Percentiles rank a stretch among this genome's conserved stretches.
Evolutionary conservation across 2,329 filamentous ascomycete genomes (phyloP).

Genomic region (Aureobasidium sp.): DNA sequence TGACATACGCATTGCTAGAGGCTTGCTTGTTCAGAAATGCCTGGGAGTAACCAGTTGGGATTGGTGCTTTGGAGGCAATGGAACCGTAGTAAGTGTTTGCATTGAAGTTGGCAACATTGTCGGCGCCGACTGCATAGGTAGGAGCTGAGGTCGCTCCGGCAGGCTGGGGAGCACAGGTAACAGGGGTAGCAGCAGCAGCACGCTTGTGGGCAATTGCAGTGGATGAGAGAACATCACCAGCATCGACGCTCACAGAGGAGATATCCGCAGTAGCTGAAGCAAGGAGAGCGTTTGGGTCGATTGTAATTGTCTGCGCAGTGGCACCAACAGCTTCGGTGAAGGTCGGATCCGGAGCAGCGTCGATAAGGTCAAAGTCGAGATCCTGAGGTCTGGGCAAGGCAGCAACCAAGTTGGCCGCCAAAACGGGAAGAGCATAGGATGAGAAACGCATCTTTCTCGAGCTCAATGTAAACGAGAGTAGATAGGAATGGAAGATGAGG

Average conservation of each 20-base stretch:
- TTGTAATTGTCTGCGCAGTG: too few relatives aligned
- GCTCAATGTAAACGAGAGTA: background rate
- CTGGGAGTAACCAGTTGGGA: slow-evolving; percentile 25
- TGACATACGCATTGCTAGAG: slow-evolving; percentile 22
- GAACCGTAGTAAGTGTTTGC: slow-evolving; percentile 21
- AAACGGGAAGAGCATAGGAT: slow-evolving; percentile 9
- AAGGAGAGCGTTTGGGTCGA: too few relatives aligned
- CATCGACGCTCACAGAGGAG: slow-evolving; percentile 24
- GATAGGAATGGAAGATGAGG: background rate
- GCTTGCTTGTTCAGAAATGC: slow-evolving; percentile 24
- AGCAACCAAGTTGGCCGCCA: slow-evolving; percentile 24
- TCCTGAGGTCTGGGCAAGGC: slow-evolving; percentile 22
- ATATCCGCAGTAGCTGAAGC: too few relatives aligned
- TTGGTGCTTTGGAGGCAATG: slow-evolving; percentile 24
- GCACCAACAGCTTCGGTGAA: too few relatives aligned
- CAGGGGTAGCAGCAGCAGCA: too few relatives aligned
- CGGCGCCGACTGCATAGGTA: slow-evolving; percentile 22
- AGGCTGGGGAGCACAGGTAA: slow-evolving; percentile 17
- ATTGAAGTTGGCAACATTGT: slow-evolving; percentile 24
- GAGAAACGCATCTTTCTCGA: slow-evolving; percentile 24
- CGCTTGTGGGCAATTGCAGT: slow-evolving; percentile 22
- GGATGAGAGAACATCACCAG: slow-evolving; percentile 21
- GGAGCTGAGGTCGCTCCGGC: slow-evolving; percentile 21
- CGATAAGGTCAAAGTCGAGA: too few relatives aligned
- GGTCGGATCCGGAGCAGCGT: too few relatives aligned